Percentiles rank a stretch among this genome's conserved stretches.
phyloP scores from a whole-genome alignment of 805 yeast genomes.

The Wickerhamomyces chaumierensis region DNA sequence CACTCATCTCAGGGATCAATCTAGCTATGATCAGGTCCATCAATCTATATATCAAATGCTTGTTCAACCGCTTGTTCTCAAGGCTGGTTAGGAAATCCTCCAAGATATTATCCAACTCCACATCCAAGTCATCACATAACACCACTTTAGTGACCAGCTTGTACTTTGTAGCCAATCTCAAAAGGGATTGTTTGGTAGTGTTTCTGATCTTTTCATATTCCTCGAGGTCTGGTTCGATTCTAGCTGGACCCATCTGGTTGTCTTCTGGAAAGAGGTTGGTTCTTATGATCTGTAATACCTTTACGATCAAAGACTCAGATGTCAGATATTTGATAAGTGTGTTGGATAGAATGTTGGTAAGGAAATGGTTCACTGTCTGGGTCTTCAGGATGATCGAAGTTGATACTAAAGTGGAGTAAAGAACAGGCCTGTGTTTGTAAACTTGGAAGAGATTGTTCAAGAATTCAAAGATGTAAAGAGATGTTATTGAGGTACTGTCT shows the following conservation, averaged over 20 bases:
- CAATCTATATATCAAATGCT: constrained; percentile 28
- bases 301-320: constrained; percentile 11
- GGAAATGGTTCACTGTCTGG: constrained; percentile 7
- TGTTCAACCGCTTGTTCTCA: constrained; percentile 28
- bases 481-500: constrained; percentile 3
- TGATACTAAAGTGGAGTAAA: constrained; percentile 19
- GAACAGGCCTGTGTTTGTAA: constrained; percentile 18
- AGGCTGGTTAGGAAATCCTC: constrained; percentile 24
- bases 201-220: constrained; percentile 24
- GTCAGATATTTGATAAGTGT: constrained; percentile 8
- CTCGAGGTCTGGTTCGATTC: constrained; percentile 27
- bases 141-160: constrained; percentile 1
- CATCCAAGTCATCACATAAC: constrained; percentile 6
- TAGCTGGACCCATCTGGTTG: constrained; percentile 37
- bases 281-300: constrained; percentile 21
- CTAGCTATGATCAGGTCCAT: constrained; percentile 30
- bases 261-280: constrained; percentile 35
- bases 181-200: constrained; percentile 18
- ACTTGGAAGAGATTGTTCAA: constrained; percentile 14
- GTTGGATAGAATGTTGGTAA: constrained; percentile 14
- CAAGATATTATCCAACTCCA: constrained; percentile 14
- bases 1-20: constrained; percentile 26
- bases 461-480: constrained; percentile 14
- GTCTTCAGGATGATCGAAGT: constrained; percentile 8
- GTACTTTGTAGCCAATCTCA: constrained; percentile 12